phyloP scores from a whole-genome alignment of 2,329 filamentous ascomycete genomes.

The Ceratocystis alfenasii region DNA sequence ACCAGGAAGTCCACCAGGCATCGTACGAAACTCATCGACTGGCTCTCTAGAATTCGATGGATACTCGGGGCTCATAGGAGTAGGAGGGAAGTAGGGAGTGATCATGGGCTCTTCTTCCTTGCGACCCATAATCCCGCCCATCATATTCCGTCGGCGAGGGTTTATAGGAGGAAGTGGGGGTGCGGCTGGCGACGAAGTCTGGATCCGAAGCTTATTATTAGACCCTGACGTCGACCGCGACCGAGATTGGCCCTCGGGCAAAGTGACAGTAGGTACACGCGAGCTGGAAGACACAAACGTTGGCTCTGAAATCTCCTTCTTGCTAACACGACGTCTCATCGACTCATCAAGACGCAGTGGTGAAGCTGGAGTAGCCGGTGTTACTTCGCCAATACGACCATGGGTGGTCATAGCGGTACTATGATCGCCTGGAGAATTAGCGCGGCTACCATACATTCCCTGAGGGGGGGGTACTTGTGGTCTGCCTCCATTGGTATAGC shows the following conservation, averaged over 20 bases:
- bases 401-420: conserved; percentile 7
- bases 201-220: conserved; percentile 30
- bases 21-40: conserved; percentile 15
- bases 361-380: conserved; percentile 7
- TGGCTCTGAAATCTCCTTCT: conserved; percentile 41
- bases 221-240: conserved; percentile 32
- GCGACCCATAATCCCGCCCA: conserved; percentile 28
- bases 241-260: conserved; percentile 30
- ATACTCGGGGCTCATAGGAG: conserved; percentile 15
- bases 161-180: conserved; percentile 50
- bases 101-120: conserved; percentile 18
- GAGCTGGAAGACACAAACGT: conserved; percentile 37
- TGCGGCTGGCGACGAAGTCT: conserved; percentile 31
- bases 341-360: conserved; percentile 31
- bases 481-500: conserved; percentile 12
- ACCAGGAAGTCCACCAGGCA: conserved; percentile 15
- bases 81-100: conserved; percentile 18
- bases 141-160: conserved; percentile 39
- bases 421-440: conserved; percentile 15
- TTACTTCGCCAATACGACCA: conserved; percentile 25
- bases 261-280: conserved; percentile 34
- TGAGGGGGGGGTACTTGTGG: conserved; percentile 9
- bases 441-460: conserved; percentile 20
- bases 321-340: conserved; percentile 35
- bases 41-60: not conserved